Evolutionary conservation across 2,329 filamentous ascomycete genomes (phyloP).

Genomic region (Clarireedia homoeocarpa): DNA sequence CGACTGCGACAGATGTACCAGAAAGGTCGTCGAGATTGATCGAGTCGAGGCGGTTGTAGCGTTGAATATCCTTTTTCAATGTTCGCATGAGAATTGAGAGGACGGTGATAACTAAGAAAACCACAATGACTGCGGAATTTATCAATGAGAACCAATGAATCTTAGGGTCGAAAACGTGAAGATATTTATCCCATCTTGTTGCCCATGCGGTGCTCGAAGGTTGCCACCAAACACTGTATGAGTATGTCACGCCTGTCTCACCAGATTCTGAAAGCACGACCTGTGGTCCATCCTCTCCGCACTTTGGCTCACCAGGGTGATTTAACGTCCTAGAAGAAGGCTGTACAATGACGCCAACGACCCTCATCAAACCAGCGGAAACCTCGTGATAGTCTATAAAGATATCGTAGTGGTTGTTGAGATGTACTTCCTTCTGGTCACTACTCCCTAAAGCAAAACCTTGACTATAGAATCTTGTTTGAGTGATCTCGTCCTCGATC

Average conservation of each 20-base stretch:
- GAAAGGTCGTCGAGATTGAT: slow-evolving; percentile 86
- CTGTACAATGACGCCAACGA: slow-evolving; percentile 86
- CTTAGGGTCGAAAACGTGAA: slow-evolving; percentile 94
- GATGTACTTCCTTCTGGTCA: slow-evolving; percentile 45
- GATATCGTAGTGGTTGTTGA: slow-evolving; percentile 98
- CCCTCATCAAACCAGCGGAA: slow-evolving; percentile 62
- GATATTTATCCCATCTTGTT: slow-evolving; percentile 96
- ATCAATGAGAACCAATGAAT: slow-evolving; percentile 99
- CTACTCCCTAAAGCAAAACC: slow-evolving; percentile 75
- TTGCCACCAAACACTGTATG: slow-evolving; percentile 87
- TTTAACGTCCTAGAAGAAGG: slow-evolving; percentile 61
- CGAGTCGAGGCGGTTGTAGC: slow-evolving; percentile 91
- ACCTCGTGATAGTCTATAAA: slow-evolving; percentile 86
- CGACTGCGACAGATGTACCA: slow-evolving; percentile 64
- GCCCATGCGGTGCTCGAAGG: slow-evolving; percentile 84
- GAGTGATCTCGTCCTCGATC: slow-evolving; percentile 67
- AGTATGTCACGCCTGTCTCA: slow-evolving; percentile 68
- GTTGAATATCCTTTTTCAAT: slow-evolving; percentile 87
- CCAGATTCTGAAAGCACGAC: slow-evolving; percentile 56
- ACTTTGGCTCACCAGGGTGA: slow-evolving; percentile 44
- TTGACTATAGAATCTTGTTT: slow-evolving; percentile 78
- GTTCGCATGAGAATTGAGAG: slow-evolving; percentile 85
- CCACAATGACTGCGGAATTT: slow-evolving; percentile 90
- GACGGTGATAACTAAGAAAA: slow-evolving; percentile 86
- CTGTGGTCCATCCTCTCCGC: slow-evolving; percentile 47